Percentiles rank a stretch among this genome's conserved stretches.
Evolutionary conservation across 257 asterid genomes (phyloP).

Genomic region (Solanum paucissectum): DNA sequence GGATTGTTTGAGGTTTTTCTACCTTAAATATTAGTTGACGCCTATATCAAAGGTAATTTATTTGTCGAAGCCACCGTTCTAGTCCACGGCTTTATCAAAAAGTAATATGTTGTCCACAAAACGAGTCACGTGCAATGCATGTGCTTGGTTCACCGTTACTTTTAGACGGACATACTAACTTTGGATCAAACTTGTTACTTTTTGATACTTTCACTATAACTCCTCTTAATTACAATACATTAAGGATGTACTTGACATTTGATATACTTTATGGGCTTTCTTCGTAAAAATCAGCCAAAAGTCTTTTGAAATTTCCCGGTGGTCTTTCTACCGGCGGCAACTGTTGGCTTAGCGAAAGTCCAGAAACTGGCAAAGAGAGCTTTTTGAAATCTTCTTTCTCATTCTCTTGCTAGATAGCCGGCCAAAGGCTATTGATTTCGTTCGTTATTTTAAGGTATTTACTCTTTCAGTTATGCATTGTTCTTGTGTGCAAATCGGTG

Average conservation of each 20-base stretch:
- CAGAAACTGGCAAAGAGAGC: not conserved
- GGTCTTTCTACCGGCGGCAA: not conserved
- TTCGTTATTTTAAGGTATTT: not conserved
- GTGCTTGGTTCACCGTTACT: not conserved
- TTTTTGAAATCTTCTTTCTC: not conserved
- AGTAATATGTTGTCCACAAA: not conserved
- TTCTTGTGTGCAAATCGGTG: not conserved
- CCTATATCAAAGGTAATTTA: too few relatives aligned
- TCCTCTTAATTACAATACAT: not conserved
- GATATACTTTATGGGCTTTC: not conserved
- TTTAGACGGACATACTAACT: not conserved
- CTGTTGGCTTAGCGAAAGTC: not conserved
- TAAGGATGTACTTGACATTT: not conserved
- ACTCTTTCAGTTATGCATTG: not conserved
- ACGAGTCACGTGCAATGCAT: not conserved
- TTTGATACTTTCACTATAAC: not conserved
- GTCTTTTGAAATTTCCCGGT: not conserved
- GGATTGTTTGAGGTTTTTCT: too few relatives aligned
- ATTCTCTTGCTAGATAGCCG: not conserved
- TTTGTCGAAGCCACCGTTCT: too few relatives aligned
- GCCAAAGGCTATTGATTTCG: not conserved
- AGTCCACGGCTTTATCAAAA: not conserved
- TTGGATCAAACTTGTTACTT: not conserved
- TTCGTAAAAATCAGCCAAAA: not conserved
- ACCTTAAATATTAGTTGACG: too few relatives aligned